Evolutionary conservation across 345 rosid species (phyloP), one percentile per base, ranked within the genome.

Genomic region (Combretum micranthum): DNA sequence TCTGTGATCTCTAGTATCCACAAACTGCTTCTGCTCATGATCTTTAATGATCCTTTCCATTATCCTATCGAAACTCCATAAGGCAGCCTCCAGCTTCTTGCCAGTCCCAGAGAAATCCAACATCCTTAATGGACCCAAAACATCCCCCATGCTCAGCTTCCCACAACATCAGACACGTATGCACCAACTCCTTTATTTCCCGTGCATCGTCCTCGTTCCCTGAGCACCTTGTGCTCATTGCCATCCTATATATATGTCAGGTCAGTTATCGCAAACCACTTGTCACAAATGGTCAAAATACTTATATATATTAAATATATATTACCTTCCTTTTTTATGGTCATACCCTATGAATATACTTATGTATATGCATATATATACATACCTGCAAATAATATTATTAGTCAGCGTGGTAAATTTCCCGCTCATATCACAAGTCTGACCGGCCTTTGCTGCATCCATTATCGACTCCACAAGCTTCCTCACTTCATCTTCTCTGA

Each of bases 91-190:
- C 14, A 85, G 64, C 67, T 64, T 78, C 77, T 69, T 67, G 22
- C 88, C 86, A 12, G 74, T 80, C 43, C 93, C 81, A 0, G 83
- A 85, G 60, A 81, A 68, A 50, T 85, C 90, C 45, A 85, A 42
- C 17, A 72, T 51, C 59, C 67, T 81, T 42, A 85, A 55, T 13
- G 88, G 90, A 16, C 96, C 96, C 62, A 85, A 71, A 15, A 88
- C 73, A n/a, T 80, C 84, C 17, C 81, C 87, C 6, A 72, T 64
- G 57, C 72, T 66, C 42, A 85, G 59, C 69, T 78, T 88, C 59
- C 84, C 92, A 73, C 44, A 71, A 80, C 47, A 68, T 47, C 71
- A 82, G 62, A 42, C 83, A 73, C 45, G 76, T 71, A 67, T 51
- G 59, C 1, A 87, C 51, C 43, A 58, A 42, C 62, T 57, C 22